Evolutionary conservation across 73 alveolate species (phyloP).

Genomic region (Loxodes magnus): DNA sequence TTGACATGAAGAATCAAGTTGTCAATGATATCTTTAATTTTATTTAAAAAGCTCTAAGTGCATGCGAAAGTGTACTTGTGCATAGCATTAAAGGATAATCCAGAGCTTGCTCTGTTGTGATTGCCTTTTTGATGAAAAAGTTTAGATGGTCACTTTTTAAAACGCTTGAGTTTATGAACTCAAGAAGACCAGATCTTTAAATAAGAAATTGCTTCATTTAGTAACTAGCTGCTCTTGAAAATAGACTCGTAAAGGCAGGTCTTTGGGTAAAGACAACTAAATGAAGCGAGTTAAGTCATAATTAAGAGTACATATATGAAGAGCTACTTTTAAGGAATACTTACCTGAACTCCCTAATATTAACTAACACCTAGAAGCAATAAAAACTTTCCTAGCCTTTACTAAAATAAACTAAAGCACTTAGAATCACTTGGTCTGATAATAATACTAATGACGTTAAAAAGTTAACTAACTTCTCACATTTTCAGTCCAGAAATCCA

Average conservation of each 20-base stretch:
- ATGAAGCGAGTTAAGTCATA: constrained; percentile 84
- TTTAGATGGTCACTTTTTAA: constrained; percentile 70
- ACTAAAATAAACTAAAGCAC: constrained; percentile 26
- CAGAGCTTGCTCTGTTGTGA: constrained; percentile 85
- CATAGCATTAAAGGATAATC: constrained; percentile 95
- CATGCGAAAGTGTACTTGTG: constrained; percentile 92
- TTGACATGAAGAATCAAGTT: constrained; percentile 82
- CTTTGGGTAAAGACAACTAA: constrained; percentile 49
- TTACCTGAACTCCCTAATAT: constrained; percentile 70
- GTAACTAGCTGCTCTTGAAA: constrained; percentile 67
- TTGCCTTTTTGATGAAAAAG: constrained; percentile 86
- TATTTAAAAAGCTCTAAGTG: constrained; percentile 81
- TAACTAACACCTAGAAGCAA: no score
- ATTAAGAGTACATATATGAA: constrained; percentile 45
- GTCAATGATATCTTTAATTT: constrained; percentile 81
- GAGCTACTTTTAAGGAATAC: constrained; percentile 78
- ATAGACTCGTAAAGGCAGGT: constrained; percentile 37
- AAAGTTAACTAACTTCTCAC: constrained; percentile 1
- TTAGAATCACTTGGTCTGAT: constrained; percentile 10
- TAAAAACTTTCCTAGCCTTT: no score
- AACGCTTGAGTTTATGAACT: constrained; percentile 64
- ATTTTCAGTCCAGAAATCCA: constrained; percentile 6
- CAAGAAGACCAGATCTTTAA: constrained; percentile 76
- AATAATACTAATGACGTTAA: neutral
- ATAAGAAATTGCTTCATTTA: constrained; percentile 49